A percentile compares a stretch with the other conserved stretches of the same genome.
phyloP scores from a whole-genome alignment of 1,284 basidiomycete genomes.

The Paramarasmius palmivorus region DNA sequence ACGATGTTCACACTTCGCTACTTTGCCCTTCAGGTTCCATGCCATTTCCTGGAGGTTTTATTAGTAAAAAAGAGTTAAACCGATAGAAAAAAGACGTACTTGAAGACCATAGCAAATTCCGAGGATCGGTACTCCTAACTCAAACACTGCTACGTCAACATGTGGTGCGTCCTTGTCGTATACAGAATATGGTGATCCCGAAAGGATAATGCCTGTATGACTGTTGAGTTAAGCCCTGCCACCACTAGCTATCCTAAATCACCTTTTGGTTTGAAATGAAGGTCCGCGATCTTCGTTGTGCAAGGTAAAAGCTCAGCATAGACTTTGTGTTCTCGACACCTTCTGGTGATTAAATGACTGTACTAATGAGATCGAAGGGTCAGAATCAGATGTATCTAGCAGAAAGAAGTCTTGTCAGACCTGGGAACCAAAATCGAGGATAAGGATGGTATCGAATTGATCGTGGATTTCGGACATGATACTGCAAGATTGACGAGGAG shows the following conservation, averaged over 20 bases:
- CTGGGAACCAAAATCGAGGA: conserved; percentile 98
- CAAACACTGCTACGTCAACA: conserved; percentile 95
- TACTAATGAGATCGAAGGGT: conserved; percentile 56
- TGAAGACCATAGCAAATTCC: conserved; percentile 99
- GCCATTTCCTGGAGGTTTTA: conserved; percentile 78
- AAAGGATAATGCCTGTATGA: conserved; percentile 87
- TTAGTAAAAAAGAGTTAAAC: background rate
- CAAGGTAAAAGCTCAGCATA: conserved; percentile 99
- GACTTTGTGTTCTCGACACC: conserved; percentile 97
- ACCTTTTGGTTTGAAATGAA: conserved; percentile 97
- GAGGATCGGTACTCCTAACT: conserved; percentile 87
- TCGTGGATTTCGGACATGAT: conserved; percentile 86
- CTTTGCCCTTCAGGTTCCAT: conserved; percentile 85
- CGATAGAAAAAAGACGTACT: conserved; percentile 40
- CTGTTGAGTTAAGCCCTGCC: background rate
- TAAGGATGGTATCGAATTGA: conserved; percentile 95
- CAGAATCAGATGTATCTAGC: conserved; percentile 6
- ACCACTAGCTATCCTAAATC: background rate
- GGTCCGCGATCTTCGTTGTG: conserved; percentile 88
- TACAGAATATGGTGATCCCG: conserved; percentile 98
- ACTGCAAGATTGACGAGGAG: background rate
- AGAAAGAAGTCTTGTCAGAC: conserved; percentile 39
- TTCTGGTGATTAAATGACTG: conserved; percentile 96
- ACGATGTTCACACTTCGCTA: conserved; percentile 87
- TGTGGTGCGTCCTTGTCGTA: conserved; percentile 93